Evolutionary conservation across 345 rosid genomes (phyloP).

Genomic region (Iberis pinnata): DNA sequence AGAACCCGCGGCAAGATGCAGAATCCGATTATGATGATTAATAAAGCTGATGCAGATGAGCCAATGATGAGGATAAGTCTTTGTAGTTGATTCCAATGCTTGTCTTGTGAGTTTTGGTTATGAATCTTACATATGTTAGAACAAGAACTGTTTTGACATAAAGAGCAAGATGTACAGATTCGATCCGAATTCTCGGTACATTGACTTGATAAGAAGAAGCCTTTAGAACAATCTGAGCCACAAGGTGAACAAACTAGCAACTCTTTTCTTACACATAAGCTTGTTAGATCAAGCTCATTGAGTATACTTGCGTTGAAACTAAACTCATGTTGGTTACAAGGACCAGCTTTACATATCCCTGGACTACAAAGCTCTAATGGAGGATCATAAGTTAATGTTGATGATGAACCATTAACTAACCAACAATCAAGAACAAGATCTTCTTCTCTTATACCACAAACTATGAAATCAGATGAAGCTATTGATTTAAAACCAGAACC

Average conservation of each 20-base stretch:
- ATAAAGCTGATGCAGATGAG: conserved; percentile 36
- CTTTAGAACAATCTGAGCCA: conserved; percentile 63
- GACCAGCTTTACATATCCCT: conserved; percentile 53
- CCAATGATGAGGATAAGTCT: conserved; percentile 43
- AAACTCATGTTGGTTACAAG: conserved; percentile 51
- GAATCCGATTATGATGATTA: conserved; percentile 42
- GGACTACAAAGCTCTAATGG: conserved; percentile 89
- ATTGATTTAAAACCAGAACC: conserved; percentile 71
- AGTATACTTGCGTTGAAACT: conserved; percentile 80
- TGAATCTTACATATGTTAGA: conserved; percentile 51
- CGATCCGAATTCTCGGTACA: conserved; percentile 64
- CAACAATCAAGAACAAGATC: conserved; percentile 89
- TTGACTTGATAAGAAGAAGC: conserved; percentile 72
- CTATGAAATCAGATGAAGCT: conserved; percentile 77
- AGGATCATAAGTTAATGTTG: conserved; percentile 50
- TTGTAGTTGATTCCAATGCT: conserved; percentile 41
- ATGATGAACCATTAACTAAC: conserved; percentile 43
- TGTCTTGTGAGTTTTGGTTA: conserved; percentile 35
- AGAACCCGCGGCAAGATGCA: conserved; percentile 42
- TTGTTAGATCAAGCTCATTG: conserved; percentile 66
- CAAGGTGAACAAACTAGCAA: conserved; percentile 69
- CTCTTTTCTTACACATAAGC: conserved; percentile 57
- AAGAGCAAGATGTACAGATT: conserved; percentile 74
- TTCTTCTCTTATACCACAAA: conserved; percentile 73
- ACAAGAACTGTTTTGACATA: conserved; percentile 91